Conservation (phyloP, 2,329 filamentous ascomycete genomes). For the Sclerotinia nivalis region DNA sequence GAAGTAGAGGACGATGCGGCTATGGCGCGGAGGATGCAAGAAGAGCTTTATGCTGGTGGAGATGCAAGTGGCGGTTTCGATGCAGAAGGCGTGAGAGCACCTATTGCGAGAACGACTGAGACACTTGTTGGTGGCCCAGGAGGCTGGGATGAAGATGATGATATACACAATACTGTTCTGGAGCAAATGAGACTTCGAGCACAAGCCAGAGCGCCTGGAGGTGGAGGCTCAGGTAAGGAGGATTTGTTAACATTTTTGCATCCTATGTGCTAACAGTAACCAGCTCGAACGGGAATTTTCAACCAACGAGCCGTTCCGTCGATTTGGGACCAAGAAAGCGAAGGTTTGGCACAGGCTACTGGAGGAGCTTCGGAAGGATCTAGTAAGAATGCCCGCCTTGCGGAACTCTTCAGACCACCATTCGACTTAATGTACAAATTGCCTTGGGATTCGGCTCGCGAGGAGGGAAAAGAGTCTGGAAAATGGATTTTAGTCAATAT, state of each 20-base stretch:
- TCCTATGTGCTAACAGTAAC: conserved; percentile 33
- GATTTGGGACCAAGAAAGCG: conserved; percentile 50
- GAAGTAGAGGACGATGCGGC: conserved; percentile 86
- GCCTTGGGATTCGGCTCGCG: conserved; percentile 80
- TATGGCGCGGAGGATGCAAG: conserved; percentile 87
- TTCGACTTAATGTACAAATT: conserved; percentile 83
- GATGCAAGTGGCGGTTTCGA: conserved; percentile 47
- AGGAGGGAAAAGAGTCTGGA: conserved; percentile 80
- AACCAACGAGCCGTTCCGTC: conserved; percentile 58
- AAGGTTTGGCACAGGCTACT: conserved; percentile 58
- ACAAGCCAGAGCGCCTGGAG: conserved; percentile 28
- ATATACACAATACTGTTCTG: conserved; percentile 37
- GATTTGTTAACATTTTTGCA: conserved; percentile 14
- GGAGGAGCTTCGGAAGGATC: conserved; percentile 65
- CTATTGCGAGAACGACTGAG: conserved; percentile 88
- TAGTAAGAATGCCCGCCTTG: conserved; percentile 74
- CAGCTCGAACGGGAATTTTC: conserved; percentile 62
- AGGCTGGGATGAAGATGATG: conserved; percentile 49
- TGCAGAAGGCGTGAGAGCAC: conserved; percentile 74
- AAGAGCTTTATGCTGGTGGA: conserved; percentile 76
- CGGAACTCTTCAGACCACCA: conserved; percentile 89
- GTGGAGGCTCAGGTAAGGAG: conserved; percentile 29
- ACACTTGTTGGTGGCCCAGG: conserved; percentile 77
- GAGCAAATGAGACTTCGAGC: conserved; percentile 42
- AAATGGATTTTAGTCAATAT: conserved; percentile 97